Conservation (phyloP, 2,329 filamentous ascomycete genomes). For the Purpureocillium lavendulum region DNA sequence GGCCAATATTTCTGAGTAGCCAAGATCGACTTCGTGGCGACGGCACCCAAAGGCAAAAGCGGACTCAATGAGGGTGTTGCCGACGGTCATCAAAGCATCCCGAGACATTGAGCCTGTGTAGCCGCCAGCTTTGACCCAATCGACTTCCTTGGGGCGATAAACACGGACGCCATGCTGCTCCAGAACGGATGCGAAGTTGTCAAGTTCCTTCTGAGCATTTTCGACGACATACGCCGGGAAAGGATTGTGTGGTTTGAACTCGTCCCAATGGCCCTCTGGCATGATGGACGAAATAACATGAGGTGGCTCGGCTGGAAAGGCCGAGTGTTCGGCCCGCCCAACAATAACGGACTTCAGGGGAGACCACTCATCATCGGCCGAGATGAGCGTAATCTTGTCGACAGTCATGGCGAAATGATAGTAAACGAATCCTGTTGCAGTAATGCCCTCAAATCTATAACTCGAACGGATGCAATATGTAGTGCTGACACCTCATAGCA, state of each 20-base stretch:
- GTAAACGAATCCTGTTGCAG: no score
- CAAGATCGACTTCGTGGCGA: conserved; percentile 1
- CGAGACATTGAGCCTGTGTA: conserved; percentile 3
- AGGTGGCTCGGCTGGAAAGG: no score
- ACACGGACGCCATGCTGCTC: background rate
- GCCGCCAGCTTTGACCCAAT: conserved; percentile 1
- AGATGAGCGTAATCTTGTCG: no score
- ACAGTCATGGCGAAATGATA: no score
- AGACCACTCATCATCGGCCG: no score
- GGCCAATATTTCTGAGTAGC: background rate
- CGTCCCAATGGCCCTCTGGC: background rate
- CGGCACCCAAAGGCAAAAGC: conserved; percentile 2
- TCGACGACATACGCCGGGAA: conserved; percentile 1
- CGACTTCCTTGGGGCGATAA: conserved; percentile 2
- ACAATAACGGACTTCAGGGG: no score
- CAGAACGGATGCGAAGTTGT: conserved; percentile 1
- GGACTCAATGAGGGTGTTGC: conserved; percentile 1
- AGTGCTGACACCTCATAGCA: no score
- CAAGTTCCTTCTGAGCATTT: conserved; percentile 3
- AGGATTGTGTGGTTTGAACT: background rate
- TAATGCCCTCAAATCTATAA: no score
- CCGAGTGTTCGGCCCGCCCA: no score
- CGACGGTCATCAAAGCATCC: background rate
- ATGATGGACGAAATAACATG: background rate
- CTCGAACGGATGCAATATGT: no score